Conservation (phyloP, 106 monocot genomes). For the Dendrobium chrysotoxum region DNA sequence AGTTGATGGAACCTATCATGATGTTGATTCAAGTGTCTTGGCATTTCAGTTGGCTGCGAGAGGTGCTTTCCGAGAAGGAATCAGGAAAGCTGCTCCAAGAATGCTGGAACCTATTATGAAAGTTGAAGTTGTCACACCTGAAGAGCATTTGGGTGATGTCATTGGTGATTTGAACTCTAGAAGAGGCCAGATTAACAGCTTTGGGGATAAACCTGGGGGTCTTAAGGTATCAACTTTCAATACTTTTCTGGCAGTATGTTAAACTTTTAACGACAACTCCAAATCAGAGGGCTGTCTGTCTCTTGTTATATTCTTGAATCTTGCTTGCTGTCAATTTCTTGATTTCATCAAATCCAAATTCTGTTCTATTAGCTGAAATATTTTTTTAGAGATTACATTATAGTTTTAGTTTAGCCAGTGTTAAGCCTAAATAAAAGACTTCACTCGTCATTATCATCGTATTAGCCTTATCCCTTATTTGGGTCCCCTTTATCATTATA, state of each 20-base stretch:
- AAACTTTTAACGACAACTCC: not conserved
- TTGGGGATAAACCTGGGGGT: conserved; percentile 95
- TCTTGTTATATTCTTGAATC: not conserved
- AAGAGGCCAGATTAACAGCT: conserved; percentile 84
- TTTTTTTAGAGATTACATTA: not conserved
- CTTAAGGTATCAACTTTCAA: conserved; percentile 54
- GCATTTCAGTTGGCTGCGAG: conserved; percentile 92
- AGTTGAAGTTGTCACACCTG: conserved; percentile 92
- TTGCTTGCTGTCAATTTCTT: not conserved
- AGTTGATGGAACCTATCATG: conserved; percentile 89
- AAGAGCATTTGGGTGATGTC: conserved; percentile 98
- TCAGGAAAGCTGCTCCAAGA: conserved; percentile 80
- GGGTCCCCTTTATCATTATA: too few relatives aligned
- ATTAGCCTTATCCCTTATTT: not conserved
- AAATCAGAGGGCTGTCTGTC: not conserved
- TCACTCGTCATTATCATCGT: not conserved
- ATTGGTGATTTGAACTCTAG: conserved; percentile 97
- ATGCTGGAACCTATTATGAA: conserved; percentile 95
- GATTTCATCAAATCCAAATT: not conserved
- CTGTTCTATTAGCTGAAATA: not conserved
- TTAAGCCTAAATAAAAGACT: not conserved
- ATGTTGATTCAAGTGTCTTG: conserved; percentile 96
- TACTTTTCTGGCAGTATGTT: not conserved
- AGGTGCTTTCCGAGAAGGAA: conserved; percentile 88
- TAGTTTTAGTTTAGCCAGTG: not conserved